A percentile compares a stretch with the other conserved stretches of the same genome.
These are phyloP conservation scores for Salix exigua DNA, from an alignment of 345 rosid species.

Conservation along the genomic window DNA sequence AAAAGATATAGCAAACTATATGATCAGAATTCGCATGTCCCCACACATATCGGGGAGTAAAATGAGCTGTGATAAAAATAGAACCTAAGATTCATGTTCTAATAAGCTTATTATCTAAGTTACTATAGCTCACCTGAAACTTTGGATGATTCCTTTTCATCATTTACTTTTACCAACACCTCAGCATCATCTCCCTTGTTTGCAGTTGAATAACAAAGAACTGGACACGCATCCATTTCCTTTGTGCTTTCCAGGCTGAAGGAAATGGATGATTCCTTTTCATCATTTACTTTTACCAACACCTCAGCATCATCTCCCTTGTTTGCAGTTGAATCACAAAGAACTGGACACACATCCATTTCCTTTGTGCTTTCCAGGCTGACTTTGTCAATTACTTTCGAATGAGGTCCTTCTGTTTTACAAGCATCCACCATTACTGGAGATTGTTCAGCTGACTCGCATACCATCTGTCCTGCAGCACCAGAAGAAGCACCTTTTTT, in stretches of 20 bases:
- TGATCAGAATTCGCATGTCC: neutral
- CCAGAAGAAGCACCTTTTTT: slow-evolving; percentile 22
- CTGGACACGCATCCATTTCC: slow-evolving; percentile 21
- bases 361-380: slow-evolving; percentile 23
- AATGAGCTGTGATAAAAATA: neutral
- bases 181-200: slow-evolving; percentile 28
- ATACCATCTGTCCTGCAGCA: slow-evolving; percentile 18
- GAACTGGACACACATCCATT: slow-evolving; percentile 18
- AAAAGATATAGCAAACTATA: neutral
- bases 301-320: slow-evolving; percentile 30
- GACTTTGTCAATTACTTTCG: slow-evolving; percentile 18
- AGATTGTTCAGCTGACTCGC: slow-evolving; percentile 24
- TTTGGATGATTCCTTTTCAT: slow-evolving; percentile 23
- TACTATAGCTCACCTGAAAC: slow-evolving; percentile 41
- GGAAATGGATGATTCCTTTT: slow-evolving; percentile 13
- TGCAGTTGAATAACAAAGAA: slow-evolving; percentile 27
- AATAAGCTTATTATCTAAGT: neutral
- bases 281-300: slow-evolving; percentile 30
- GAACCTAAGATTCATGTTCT: neutral
- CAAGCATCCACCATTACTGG: slow-evolving; percentile 21
- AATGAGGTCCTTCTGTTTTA: slow-evolving; percentile 30
- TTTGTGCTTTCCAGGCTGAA: slow-evolving; percentile 23
- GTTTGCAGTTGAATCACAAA: slow-evolving; percentile 29
- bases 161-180: slow-evolving; percentile 29
- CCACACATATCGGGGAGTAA: neutral